A percentile compares a stretch with the other conserved stretches of the same genome.
Evolutionary conservation across 106 monocot species (phyloP).

Genomic region (Posidonia australis): DNA sequence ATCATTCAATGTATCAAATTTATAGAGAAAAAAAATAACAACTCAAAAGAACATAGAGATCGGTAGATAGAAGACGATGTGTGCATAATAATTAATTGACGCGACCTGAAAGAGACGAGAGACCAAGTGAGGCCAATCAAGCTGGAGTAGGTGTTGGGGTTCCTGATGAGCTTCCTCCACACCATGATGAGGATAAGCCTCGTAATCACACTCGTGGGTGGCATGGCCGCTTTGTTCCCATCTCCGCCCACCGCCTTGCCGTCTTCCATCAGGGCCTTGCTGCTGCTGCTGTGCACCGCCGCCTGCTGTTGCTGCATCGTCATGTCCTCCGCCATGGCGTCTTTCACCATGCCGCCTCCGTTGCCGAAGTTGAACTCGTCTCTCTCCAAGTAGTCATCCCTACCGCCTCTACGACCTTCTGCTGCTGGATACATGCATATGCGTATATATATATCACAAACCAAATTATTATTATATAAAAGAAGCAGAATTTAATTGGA

Average conservation of each 20-base stretch:
- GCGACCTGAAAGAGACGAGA: conserved; percentile 70
- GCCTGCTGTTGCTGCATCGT: conserved; percentile 18
- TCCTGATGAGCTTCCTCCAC: too few species aligned
- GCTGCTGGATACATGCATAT: too few species aligned
- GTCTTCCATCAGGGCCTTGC: conserved; percentile 4
- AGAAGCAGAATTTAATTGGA: too few species aligned
- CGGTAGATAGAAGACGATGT: too few species aligned
- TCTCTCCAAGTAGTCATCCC: conserved; percentile 39
- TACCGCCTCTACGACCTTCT: background rate
- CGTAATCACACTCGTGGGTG: conserved; percentile 93
- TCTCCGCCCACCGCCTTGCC: conserved; percentile 4
- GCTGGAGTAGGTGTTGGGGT: conserved; percentile 94
- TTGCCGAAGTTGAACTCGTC: conserved; percentile 81
- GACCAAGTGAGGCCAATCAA: conserved; percentile 78
- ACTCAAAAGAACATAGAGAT: too few species aligned
- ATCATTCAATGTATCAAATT: too few species aligned
- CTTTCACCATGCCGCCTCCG: too few species aligned
- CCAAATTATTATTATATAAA: background rate
- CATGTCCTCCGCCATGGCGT: too few species aligned
- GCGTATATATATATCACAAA: background rate
- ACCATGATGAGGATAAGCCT: conserved; percentile 83
- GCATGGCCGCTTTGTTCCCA: conserved; percentile 26
- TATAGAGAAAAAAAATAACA: too few species aligned
- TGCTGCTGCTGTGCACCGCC: conserved; percentile 14
- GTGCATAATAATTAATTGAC: too few species aligned